A percentile compares a stretch with the other conserved stretches of the same genome.
Conservation (phyloP, 768 basidiomycete species). For the Termitomyces sp. region DNA sequence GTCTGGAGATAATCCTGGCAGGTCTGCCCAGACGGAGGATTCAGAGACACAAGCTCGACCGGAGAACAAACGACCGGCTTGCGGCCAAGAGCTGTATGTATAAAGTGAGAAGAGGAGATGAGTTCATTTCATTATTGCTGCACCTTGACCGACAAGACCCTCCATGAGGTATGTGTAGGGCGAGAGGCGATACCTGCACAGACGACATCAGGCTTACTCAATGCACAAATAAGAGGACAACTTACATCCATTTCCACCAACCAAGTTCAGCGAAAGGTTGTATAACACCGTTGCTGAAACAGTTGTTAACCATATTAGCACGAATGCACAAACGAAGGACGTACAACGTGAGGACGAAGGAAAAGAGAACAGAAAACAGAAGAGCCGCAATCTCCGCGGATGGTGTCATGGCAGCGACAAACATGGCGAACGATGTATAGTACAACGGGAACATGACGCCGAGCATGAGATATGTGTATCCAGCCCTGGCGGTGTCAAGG, state of each 20-base stretch:
- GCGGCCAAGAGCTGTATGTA: slow-evolving; percentile 45
- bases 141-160: slow-evolving; percentile 47
- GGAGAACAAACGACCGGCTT: slow-evolving; percentile 52
- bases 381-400: slow-evolving; percentile 58
- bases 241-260: slow-evolving; percentile 76
- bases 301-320: neutral
- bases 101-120: slow-evolving; percentile 28
- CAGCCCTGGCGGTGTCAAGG: slow-evolving; percentile 49
- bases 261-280: slow-evolving; percentile 61
- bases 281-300: slow-evolving; percentile 55
- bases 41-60: slow-evolving; percentile 58
- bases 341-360: slow-evolving; percentile 63
- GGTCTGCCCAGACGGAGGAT: slow-evolving; percentile 55
- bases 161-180: slow-evolving; percentile 53
- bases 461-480: slow-evolving; percentile 55
- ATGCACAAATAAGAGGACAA: neutral
- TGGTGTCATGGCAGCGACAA: slow-evolving; percentile 59
- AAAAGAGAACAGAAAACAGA: slow-evolving; percentile 56
- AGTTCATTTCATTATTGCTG: slow-evolving; percentile 19
- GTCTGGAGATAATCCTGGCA: slow-evolving; percentile 50
- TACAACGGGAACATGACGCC: slow-evolving; percentile 60
- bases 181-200: slow-evolving; percentile 35
- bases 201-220: neutral
- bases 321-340: slow-evolving; percentile 20
- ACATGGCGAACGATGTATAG: slow-evolving; percentile 61